Evolutionary conservation across 495 filamentous ascomycete genomes (phyloP).

Genomic region (Penicillium herquei): DNA sequence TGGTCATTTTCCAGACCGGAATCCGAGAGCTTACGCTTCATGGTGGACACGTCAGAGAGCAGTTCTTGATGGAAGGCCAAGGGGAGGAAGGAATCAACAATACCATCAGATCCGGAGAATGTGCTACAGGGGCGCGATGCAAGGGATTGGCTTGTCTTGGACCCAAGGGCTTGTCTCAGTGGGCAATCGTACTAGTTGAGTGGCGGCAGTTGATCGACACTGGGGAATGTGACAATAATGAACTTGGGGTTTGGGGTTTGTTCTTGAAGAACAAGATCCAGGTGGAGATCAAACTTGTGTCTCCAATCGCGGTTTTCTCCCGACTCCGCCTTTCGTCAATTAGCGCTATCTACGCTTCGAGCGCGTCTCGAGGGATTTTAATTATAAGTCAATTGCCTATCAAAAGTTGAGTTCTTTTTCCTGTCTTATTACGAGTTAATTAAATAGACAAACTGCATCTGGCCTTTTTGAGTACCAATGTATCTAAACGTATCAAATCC

Average conservation of each 20-base stretch:
- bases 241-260: neutral
- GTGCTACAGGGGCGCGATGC: constrained; percentile 27
- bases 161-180: constrained; percentile 6
- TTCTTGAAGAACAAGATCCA: neutral
- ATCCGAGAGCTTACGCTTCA: constrained; percentile 50
- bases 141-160: constrained; percentile 16
- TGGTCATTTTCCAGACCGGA: constrained; percentile 36
- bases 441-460: neutral
- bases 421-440: neutral
- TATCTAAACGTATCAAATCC: neutral
- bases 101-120: constrained; percentile 43
- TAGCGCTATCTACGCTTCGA: neutral
- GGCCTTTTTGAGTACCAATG: neutral
- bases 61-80: constrained; percentile 9
- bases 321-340: neutral
- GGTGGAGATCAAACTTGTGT: constrained; percentile 3
- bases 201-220: constrained; percentile 13
- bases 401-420: neutral
- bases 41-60: constrained; percentile 24
- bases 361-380: neutral
- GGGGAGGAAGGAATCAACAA: constrained; percentile 26
- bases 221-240: constrained; percentile 8
- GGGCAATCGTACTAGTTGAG: neutral
- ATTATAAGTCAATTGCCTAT: neutral
- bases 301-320: neutral